Evolutionary conservation across 2,329 filamentous ascomycete genomes (phyloP), one percentile per base, ranked within the genome.

Genomic region (Botrytis byssoidea): DNA sequence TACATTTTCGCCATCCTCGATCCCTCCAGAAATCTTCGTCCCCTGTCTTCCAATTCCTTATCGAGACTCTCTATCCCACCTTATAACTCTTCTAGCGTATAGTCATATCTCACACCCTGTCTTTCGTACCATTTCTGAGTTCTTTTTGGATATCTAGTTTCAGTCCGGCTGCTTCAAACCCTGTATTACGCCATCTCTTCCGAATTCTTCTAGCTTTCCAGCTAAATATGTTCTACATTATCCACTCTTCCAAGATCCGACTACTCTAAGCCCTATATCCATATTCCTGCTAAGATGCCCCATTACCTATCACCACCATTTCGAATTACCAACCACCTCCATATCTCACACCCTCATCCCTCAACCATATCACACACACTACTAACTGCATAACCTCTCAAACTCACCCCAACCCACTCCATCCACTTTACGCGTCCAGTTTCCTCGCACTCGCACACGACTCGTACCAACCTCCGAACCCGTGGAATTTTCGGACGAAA

Each of bases 251-350:
- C n/a, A 6, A 55, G 48, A n/a, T 55, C 48, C 25, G 12, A 51
- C 9, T 20, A 20, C n/a, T 22, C 60, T 40, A 32, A 55, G 20
- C 25, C 74, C 70, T 44, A n/a, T 74, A 20, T 76, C 78, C 35
- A 79, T 72, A 63, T 79, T 78, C 70, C 80, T 79, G 66, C 77
- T 81, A 74, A 48, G 12, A 66, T n/a, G 22, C 44, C 64, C 44
- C 42, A 51, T 48, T 25, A 18, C 44, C 64, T 42, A 66, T 32
- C 20, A 16, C 42, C 20, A 3, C 14, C n/a, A 7, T 35, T 16
- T 10, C 42, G 22, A 10, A 29, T 25, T 29, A 42, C 37, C 12
- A 16, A 18, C 60, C 25, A n/a, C 37, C 60, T n/a, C 12, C 5
- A 14, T 18, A 63, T 32, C 51, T 37, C 29, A 65, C 42, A 29